Percentiles rank a stretch among this genome's conserved stretches.
These are phyloP conservation scores for Rhodamnia argentea DNA, from an alignment of 345 rosid species.

Conservation along the genomic window DNA sequence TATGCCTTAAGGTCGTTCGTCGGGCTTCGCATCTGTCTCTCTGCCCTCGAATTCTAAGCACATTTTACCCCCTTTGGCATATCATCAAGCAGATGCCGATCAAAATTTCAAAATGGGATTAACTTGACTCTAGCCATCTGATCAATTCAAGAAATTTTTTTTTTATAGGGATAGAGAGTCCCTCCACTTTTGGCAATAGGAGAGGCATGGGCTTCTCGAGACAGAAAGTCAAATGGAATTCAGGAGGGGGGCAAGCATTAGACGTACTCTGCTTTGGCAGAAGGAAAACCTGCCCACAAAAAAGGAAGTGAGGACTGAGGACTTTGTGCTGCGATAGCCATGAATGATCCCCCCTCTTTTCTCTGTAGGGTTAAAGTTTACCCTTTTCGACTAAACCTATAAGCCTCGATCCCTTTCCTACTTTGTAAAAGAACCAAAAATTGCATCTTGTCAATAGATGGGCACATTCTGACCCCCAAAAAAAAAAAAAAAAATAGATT, in stretches of 20 bases:
- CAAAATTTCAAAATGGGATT: neutral
- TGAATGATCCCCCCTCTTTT: neutral
- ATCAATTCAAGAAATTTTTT: neutral
- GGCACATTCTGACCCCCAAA: too few species aligned
- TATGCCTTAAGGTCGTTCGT: neutral
- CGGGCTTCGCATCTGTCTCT: neutral
- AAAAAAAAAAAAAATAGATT: too few species aligned
- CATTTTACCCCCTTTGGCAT: neutral
- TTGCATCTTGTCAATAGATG: neutral
- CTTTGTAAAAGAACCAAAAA: neutral
- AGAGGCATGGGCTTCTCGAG: neutral
- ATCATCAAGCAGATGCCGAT: neutral
- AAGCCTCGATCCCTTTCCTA: neutral
- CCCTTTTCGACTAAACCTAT: neutral
- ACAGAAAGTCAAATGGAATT: neutral
- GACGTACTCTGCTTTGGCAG: neutral
- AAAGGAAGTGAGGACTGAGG: neutral
- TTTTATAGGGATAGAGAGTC: neutral
- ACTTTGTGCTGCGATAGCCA: neutral
- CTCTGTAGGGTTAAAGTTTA: neutral
- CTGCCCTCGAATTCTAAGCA: neutral
- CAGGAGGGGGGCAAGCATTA: neutral
- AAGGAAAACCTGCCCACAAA: neutral
- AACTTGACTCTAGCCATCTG: neutral
- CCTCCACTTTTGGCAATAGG: neutral